Percentiles rank a stretch among this genome's conserved stretches.
These are phyloP conservation scores for Agaricus sinodeliciosus DNA, from an alignment of 768 basidiomycete genomes.

Conservation along the genomic window DNA sequence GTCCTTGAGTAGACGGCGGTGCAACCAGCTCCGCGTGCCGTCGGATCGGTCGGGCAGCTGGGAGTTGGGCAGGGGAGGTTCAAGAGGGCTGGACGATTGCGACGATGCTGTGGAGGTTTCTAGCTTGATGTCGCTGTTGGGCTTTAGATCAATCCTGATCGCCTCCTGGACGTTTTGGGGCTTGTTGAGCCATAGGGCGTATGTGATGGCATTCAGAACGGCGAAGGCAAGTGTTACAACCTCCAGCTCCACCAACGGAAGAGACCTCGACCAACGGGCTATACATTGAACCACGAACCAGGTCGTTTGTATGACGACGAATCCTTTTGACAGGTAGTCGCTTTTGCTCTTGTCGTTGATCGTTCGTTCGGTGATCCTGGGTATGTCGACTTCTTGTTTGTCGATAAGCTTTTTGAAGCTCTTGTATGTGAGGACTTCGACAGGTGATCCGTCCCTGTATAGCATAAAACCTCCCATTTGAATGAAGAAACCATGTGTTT, in stretches of 20 bases:
- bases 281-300: conserved; percentile 16
- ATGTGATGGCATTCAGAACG: not conserved
- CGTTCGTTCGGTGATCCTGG: conserved; percentile 9
- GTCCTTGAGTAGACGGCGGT: not conserved
- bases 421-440: conserved; percentile 3
- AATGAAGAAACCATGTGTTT: conserved; percentile 13
- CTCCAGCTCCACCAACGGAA: conserved; percentile 4
- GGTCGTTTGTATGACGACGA: conserved; percentile 17
- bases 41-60: not conserved
- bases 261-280: not conserved
- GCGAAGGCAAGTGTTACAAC: not conserved
- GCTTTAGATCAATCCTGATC: not conserved
- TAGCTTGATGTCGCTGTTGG: not conserved
- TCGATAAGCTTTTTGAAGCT: not conserved
- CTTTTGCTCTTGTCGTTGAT: conserved; percentile 22
- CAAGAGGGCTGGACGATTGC: not conserved
- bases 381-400: conserved; percentile 5
- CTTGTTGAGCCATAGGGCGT: conserved; percentile 1
- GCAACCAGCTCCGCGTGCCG: not conserved
- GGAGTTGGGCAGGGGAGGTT: not conserved
- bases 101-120: not conserved
- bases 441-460: not conserved
- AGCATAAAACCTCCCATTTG: conserved; percentile 13
- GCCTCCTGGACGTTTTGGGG: not conserved
- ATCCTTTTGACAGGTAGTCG: conserved; percentile 16